These are phyloP conservation scores for Jaltomata sinuosa DNA, from an alignment of 257 asterid genomes.

Conservation along the genomic window DNA sequence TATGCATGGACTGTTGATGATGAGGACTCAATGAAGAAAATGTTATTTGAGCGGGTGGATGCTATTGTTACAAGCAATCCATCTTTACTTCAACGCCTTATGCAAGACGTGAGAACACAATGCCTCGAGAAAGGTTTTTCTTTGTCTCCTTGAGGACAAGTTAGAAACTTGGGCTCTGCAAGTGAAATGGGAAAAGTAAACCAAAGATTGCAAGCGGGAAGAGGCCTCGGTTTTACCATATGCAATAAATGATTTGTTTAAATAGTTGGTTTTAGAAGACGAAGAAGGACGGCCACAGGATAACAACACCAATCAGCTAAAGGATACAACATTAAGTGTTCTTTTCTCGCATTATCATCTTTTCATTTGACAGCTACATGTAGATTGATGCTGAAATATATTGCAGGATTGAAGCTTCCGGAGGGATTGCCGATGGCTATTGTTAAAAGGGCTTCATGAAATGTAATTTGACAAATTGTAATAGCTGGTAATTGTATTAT, in stretches of 20 bases:
- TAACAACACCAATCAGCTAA: neutral
- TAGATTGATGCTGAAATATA: neutral
- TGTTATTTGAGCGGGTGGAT: conserved; percentile 67
- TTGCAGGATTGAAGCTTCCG: neutral
- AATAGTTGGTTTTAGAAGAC: neutral
- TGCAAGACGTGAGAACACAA: conserved; percentile 46
- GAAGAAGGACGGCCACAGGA: neutral
- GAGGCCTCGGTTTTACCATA: neutral
- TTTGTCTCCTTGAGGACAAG: conserved; percentile 14
- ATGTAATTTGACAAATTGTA: too few species aligned
- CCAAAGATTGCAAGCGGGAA: neutral
- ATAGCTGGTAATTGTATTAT: too few species aligned
- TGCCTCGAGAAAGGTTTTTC: conserved; percentile 70
- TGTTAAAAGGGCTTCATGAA: neutral
- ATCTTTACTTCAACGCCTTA: conserved; percentile 53
- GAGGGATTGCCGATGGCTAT: neutral
- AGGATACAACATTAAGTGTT: neutral
- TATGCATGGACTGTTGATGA: conserved; percentile 92
- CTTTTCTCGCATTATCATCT: neutral
- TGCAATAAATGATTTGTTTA: neutral
- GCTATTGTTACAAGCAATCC: conserved; percentile 85
- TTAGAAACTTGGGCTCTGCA: neutral
- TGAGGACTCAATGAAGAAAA: conserved; percentile 54
- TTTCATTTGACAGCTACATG: neutral
- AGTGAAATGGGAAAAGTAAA: neutral